Evolutionary conservation across 2,329 filamentous ascomycete genomes (phyloP), one percentile per base, ranked within the genome.

Genomic region (Geosmithia flava): DNA sequence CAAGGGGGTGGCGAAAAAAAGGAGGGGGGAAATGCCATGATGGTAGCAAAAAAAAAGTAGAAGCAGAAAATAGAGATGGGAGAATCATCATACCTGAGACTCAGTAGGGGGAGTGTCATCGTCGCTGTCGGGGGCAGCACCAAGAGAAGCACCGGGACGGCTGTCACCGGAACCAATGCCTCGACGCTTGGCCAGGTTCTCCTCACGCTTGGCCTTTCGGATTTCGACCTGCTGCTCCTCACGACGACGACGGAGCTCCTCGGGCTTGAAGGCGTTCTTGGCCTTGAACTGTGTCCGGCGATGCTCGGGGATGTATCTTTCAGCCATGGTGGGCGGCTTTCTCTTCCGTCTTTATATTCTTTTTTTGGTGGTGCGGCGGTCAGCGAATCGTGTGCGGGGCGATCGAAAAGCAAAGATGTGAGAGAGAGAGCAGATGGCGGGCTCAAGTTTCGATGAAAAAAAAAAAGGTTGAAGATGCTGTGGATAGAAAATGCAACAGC

Each of bases 191-290:
- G 93, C 93, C 65, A 98, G 74, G 72, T 96, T 97, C 75, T 98
- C 93, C 72, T 98, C 93, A 65, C 93, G 84, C 81, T 97, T 97
- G 55, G 90, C 87, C 75, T 95, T 95, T 67, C 93, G 85, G 64
- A 98, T 98, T 75, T 98, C 93, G 56, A 98, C 93, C 74, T 97
- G 93, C 70, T 96, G 90, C 72, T 98, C 93, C 69, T 98, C 93
- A 65, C 93, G 93, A 66, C 93, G 93, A 63, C 93, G 90, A 66
- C 93, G 88, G 56, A 98, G 84, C 75, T 98, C 93, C 68, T 98
- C 93, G 60, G 91, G 91, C 81, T 96, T 96, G 79, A 98, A 97
- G 62, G 88, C 88, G 71, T 87, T 91, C 80, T 96, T 96, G 49
- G 93, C 93, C 85, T 98, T 98, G 83, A 95, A 98, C 75, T 95